Base-by-base conservation (phyloP, 345 rosid genomes). In the Aquilaria sinensis region DNA sequence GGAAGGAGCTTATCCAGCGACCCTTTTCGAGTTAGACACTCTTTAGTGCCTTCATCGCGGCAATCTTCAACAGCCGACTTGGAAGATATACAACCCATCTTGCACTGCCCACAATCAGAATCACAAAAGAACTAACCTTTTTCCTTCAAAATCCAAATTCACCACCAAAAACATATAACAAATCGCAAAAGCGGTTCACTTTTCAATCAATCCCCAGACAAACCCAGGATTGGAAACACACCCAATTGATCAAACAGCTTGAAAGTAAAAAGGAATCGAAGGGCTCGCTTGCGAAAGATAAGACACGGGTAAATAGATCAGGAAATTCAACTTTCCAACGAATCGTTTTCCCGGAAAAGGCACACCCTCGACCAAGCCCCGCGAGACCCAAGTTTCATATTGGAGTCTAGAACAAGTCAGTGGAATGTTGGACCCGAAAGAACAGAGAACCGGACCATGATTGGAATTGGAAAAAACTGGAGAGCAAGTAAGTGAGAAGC, bases 71-170 rank as follows among this genome's bases (percentile, higher is more conserved):
- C 74, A 10, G 75, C 67, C 5, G 78, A 62, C 80, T 93, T 93
- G 0, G 97, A 86, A 72, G 79, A 66, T 64, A 86, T 72, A 60
- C 97, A 87, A 71, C 98, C 98, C 98, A 93, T 93, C 34, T 61
- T 53, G 23, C 60, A n/a, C 45, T 57, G 31, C 3, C 47, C 62
- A 67, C 47, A 9, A 57, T 6, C 47, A 58, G 51, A 63, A 14
- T 14, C 10, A 51, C 11, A 30, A 48, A 23, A 15, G 16, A 37
- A 47, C 56, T 1, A 47, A 47, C 55, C 67, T 37, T 37, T 37
- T 5, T 62, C 57, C 65, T 79, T 62, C 4, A 57, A 52, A 69
- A 34, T 53, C 46, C 55, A 53, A 66, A 66, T 56, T 65, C 72
- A 68, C 68, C 61, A 59, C 47, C 66, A n/a, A 55, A 60, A 66